Conservation (phyloP, 2,329 filamentous ascomycete genomes). For the Teratosphaeriaceae sp. region DNA sequence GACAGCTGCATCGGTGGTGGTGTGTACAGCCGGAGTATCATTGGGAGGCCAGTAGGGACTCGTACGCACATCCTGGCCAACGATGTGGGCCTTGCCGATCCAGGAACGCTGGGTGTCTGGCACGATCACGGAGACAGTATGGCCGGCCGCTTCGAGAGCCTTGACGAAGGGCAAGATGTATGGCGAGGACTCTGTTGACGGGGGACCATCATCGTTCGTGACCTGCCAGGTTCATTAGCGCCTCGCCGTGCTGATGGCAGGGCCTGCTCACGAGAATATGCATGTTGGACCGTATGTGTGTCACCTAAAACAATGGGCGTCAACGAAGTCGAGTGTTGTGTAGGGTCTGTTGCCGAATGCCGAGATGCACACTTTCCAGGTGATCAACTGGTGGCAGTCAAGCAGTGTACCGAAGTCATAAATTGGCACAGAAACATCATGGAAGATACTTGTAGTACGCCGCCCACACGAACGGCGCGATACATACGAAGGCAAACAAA, state of each 20-base stretch:
- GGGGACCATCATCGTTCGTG: slow-evolving; percentile 47
- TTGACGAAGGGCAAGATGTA: slow-evolving; percentile 44
- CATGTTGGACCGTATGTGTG: not conserved
- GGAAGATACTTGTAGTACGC: no score
- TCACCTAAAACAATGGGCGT: no score
- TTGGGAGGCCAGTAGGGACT: slow-evolving; percentile 52
- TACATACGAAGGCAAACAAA: no score
- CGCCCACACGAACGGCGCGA: no score
- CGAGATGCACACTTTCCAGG: not conserved
- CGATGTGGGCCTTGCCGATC: slow-evolving; percentile 98
- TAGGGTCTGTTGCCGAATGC: not conserved
- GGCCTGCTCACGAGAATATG: slow-evolving; percentile 4
- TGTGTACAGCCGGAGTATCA: slow-evolving; percentile 19
- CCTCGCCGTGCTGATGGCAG: no score
- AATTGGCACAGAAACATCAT: no score
- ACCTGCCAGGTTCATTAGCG: no score
- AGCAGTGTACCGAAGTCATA: no score
- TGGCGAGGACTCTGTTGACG: slow-evolving; percentile 43
- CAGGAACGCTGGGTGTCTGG: slow-evolving; percentile 90
- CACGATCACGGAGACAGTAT: slow-evolving; percentile 84
- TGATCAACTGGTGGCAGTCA: no score
- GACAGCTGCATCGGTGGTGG: slow-evolving; percentile 10
- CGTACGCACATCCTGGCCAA: slow-evolving; percentile 67
- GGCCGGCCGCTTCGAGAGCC: slow-evolving; percentile 56
- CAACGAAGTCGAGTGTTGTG: no score